phyloP scores from a whole-genome alignment of 23 red algal species.

The Gracilaria domingensis region DNA sequence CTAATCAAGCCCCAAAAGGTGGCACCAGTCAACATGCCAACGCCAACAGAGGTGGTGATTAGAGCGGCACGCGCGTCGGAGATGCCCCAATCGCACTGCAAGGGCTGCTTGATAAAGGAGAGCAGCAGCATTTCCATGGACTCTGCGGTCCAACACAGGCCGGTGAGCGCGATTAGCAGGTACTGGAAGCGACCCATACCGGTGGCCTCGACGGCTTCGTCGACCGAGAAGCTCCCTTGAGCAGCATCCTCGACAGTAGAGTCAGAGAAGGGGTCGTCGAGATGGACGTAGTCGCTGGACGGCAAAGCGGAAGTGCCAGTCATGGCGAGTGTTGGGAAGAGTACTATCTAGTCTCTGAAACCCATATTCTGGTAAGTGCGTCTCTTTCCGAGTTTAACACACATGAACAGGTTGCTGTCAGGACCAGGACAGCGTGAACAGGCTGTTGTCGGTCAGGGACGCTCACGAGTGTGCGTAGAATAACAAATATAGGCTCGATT shows the following conservation, averaged over 20 bases:
- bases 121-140: conserved; percentile 81
- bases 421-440: too few relatives aligned
- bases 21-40: conserved; percentile 66
- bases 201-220: conserved; percentile 54
- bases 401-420: too few relatives aligned
- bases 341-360: background rate
- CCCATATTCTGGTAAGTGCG: too few relatives aligned
- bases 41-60: conserved; percentile 46
- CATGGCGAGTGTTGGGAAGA: background rate
- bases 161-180: conserved; percentile 42
- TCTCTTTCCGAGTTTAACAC: too few relatives aligned
- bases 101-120: conserved; percentile 62
- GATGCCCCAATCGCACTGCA: conserved; percentile 67
- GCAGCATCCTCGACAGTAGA: background rate
- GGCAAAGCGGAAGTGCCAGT: background rate
- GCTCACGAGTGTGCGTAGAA: too few relatives aligned
- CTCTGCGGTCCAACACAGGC: conserved; percentile 72
- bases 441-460: too few relatives aligned
- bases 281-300: background rate
- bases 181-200: conserved; percentile 69
- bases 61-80: conserved; percentile 60
- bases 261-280: background rate
- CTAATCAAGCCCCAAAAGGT: conserved; percentile 51
- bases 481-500: too few relatives aligned
- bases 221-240: conserved; percentile 36